Evolutionary conservation across 1,284 basidiomycete species (phyloP).

Genomic region (Agaricales sp.): DNA sequence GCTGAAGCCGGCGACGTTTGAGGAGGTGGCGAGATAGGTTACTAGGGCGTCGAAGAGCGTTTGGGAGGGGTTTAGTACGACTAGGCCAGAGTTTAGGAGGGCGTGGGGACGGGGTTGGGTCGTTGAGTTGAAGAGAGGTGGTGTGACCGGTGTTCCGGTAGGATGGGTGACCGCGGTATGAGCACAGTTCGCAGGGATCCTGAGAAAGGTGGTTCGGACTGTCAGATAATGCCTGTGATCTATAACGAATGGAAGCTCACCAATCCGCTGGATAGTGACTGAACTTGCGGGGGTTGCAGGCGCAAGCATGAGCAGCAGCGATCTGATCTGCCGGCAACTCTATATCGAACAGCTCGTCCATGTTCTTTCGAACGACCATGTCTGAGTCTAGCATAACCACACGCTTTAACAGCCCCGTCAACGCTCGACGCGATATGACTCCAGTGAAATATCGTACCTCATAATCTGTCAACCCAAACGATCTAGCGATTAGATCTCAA

Average conservation of each 20-base stretch:
- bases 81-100: slow-evolving; percentile 47
- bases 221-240: background rate
- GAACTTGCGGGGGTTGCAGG: slow-evolving; percentile 70
- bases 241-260: slow-evolving; percentile 22
- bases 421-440: background rate
- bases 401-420: background rate
- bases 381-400: slow-evolving; percentile 55
- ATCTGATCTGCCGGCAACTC: slow-evolving; percentile 47
- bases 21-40: slow-evolving; percentile 30
- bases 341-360: slow-evolving; percentile 70
- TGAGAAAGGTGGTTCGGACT: slow-evolving; percentile 16
- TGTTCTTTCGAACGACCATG: slow-evolving; percentile 63
- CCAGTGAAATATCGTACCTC: slow-evolving; percentile 33
- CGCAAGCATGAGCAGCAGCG: slow-evolving; percentile 63
- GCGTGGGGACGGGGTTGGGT: slow-evolving; percentile 27
- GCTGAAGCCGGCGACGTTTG: slow-evolving; percentile 28
- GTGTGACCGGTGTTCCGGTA: slow-evolving; percentile 7
- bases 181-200: slow-evolving; percentile 46
- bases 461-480: slow-evolving; percentile 50
- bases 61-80: slow-evolving; percentile 37
- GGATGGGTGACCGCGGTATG: slow-evolving; percentile 27
- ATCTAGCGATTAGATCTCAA: too few relatives aligned
- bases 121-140: slow-evolving; percentile 14
- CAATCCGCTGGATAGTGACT: slow-evolving; percentile 67
- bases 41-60: slow-evolving; percentile 20